A percentile compares a stretch with the other conserved stretches of the same genome.
These are phyloP conservation scores for Epicoccum nigrum DNA, from an alignment of 2,329 filamentous ascomycete species.

Conservation along the genomic window DNA sequence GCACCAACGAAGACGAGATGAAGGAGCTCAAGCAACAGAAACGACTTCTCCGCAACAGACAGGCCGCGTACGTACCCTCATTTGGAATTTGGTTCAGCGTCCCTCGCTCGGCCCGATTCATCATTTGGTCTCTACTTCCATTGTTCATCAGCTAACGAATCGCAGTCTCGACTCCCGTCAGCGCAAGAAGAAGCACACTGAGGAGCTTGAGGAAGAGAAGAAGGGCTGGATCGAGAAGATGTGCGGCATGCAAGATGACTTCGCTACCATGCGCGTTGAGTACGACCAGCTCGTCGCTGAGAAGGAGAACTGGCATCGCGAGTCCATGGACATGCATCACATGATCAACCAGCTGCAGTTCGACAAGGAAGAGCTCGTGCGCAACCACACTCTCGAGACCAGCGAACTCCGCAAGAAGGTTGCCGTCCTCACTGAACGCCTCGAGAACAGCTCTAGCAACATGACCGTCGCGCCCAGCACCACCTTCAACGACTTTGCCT, in stretches of 20 bases:
- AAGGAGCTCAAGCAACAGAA: constrained; percentile 99
- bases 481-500: constrained; percentile 73
- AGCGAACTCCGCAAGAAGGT: constrained; percentile 93
- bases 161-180: constrained; percentile 90
- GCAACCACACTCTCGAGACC: constrained; percentile 85
- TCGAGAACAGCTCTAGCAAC: constrained; percentile 61
- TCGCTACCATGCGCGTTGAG: constrained; percentile 70
- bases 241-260: constrained; percentile 76
- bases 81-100: constrained; percentile 53
- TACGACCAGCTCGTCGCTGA: constrained; percentile 55
- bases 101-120: constrained; percentile 36
- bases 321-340: constrained; percentile 76
- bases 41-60: constrained; percentile 88
- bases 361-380: constrained; percentile 92
- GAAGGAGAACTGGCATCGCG: constrained; percentile 72
- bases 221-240: constrained; percentile 84
- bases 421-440: constrained; percentile 74
- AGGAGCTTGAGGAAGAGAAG: constrained; percentile 95
- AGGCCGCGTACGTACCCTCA: constrained; percentile 77
- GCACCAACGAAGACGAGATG: constrained; percentile 88
- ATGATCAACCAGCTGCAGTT: constrained; percentile 77
- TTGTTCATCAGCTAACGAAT: constrained; percentile 46
- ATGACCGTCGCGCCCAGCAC: constrained; percentile 61
- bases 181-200: constrained; percentile 97
- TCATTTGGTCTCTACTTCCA: constrained; percentile 41